Evolutionary conservation across 2,329 filamentous ascomycete species (phyloP), one percentile per base, ranked within the genome.

Genomic region (Fusarium neocosmosporiellum): DNA sequence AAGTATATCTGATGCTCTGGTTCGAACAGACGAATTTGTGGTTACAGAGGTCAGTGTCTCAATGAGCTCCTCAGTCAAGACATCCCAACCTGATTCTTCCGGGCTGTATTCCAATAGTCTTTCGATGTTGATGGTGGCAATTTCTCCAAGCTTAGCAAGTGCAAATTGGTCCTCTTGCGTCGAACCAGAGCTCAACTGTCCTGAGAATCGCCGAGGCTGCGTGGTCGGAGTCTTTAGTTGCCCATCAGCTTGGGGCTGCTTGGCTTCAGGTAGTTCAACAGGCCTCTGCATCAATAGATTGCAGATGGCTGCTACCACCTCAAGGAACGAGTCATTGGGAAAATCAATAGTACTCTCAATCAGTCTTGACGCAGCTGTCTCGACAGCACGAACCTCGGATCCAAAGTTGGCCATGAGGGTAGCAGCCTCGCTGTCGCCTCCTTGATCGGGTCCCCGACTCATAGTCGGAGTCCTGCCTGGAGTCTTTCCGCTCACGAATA

Each of bases 321-420:
- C 90, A 7, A 92, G 84, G 76, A 98, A 98, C 0, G 94, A 87
- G 18, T 91, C 87, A 72, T 96, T 95, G 0, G 95, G 94, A 77
- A 97, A 98, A 75, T 98, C 95, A 18, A 93, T 87, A 0, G 95
- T 98, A 81, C 95, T 98, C 80, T 98, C 96, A 66, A 98, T 91
- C 20, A 99, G 86, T 70, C 96, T 91, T 2, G 91, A 91, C 2
- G 95, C 94, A 4, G 96, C 96, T 8, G 93, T 92, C 80, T 98
- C 94, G 0, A 98, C 96, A 34, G 96, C 94, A 67, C 93, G 90
- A 31, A 98, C 93, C 79, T 99, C 96, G 0, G 89, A 87, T 39
- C 90, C 90, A 76, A 98, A 91, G 75, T 94, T 94, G 11, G 87
- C 86, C 73, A 90, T 88, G 64, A 89, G 83, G 22, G 81, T 81